Evolutionary conservation across 176 grass and related monocot species (phyloP).

Genomic region (Poa pratensis): DNA sequence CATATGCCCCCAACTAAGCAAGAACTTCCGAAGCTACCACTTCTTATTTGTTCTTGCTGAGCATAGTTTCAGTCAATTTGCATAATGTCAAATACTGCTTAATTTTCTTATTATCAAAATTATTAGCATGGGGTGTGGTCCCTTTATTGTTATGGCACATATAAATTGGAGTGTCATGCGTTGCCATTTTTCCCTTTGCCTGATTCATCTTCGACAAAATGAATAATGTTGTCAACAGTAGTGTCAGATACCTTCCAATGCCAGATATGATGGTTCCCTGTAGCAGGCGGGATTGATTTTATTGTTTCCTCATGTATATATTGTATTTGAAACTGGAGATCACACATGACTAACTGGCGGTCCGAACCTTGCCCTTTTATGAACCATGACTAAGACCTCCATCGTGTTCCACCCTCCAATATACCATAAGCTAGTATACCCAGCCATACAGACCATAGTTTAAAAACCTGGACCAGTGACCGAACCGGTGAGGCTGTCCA

Average conservation of each 20-base stretch:
- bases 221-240: not conserved
- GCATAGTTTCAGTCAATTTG: conserved; percentile 7
- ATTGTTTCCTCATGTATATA: not conserved
- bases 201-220: not conserved
- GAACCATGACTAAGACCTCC: not conserved
- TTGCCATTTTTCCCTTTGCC: not conserved
- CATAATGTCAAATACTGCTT: not conserved
- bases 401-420: not conserved
- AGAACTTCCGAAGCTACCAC: not conserved
- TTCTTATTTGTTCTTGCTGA: not conserved
- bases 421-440: not conserved
- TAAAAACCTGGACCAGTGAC: too few relatives aligned
- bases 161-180: not conserved
- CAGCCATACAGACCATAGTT: not conserved
- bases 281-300: not conserved
- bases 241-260: not conserved
- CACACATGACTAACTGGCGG: too few relatives aligned
- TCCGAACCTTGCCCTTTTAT: not conserved
- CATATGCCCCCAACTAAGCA: not conserved
- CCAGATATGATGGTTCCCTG: not conserved
- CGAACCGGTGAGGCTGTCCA: too few relatives aligned
- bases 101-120: not conserved
- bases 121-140: not conserved
- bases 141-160: not conserved
- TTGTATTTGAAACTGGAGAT: conserved; percentile 5